Percentiles rank a stretch among this genome's conserved stretches.
Evolutionary conservation across 164 flowering plant genomes (phyloP).

Genomic region (Paratinospora sagittata): DNA sequence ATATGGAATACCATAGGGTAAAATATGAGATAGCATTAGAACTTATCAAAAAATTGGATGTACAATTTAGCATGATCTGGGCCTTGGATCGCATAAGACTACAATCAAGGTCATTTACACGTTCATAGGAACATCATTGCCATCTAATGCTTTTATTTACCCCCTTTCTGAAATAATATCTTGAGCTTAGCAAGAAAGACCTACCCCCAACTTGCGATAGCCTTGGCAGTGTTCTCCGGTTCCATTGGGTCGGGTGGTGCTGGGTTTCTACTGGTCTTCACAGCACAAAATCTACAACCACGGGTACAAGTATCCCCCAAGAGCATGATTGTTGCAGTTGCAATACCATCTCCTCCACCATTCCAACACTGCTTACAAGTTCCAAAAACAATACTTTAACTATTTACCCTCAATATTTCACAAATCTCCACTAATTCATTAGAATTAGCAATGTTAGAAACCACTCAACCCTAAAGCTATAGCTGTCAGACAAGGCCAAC

Average conservation of each 20-base stretch:
- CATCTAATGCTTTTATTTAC: background rate
- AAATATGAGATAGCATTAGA: background rate
- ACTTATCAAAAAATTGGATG: background rate
- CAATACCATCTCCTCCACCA: slow-evolving; percentile 91
- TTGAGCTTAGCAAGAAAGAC: slow-evolving; percentile 3
- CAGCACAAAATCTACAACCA: slow-evolving; percentile 96
- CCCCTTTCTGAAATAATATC: no score
- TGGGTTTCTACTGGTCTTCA: slow-evolving; percentile 86
- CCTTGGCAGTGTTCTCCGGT: slow-evolving; percentile 83
- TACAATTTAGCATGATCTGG: background rate
- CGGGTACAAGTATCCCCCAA: slow-evolving; percentile 97
- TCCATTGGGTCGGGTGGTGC: slow-evolving; percentile 94
- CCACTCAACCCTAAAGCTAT: no score
- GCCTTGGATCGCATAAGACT: no score
- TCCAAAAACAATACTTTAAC: background rate
- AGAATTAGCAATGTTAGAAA: no score
- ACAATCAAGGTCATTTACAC: no score
- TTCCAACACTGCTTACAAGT: slow-evolving; percentile 71
- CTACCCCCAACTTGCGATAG: slow-evolving; percentile 95
- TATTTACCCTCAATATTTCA: background rate
- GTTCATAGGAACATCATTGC: no score
- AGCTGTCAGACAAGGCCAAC: no score
- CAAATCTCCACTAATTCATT: no score
- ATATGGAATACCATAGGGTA: background rate
- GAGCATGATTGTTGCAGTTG: slow-evolving; percentile 94